Conservation (phyloP, 257 asterid species). For the Ajuga chamaepitys region DNA sequence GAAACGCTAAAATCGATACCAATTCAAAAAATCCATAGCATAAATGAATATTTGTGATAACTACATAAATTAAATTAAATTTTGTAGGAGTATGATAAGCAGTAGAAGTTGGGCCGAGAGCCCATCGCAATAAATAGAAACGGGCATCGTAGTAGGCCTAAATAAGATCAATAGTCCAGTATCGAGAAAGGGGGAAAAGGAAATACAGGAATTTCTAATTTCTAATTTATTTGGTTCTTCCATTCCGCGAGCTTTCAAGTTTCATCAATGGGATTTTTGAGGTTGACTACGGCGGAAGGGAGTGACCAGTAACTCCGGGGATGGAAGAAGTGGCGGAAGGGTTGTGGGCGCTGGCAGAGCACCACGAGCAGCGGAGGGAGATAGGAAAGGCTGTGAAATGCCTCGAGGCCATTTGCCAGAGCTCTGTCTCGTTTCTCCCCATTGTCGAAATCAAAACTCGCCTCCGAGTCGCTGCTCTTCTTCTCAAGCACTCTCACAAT, state of each 20-base stretch:
- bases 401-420: conserved; percentile 91
- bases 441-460: conserved; percentile 86
- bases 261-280: background rate
- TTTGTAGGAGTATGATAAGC: too few relatives aligned
- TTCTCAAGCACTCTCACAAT: conserved; percentile 83
- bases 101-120: too few relatives aligned
- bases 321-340: conserved; percentile 98
- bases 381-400: conserved; percentile 82
- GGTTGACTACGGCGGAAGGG: background rate
- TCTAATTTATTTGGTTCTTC: too few relatives aligned
- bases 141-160: too few relatives aligned
- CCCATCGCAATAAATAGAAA: too few relatives aligned
- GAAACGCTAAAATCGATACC: too few relatives aligned
- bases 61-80: too few relatives aligned
- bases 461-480: conserved; percentile 74
- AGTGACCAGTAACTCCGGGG: conserved; percentile 16
- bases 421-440: conserved; percentile 77
- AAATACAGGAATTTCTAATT: too few relatives aligned
- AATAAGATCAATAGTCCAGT: too few relatives aligned
- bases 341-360: conserved; percentile 87
- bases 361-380: conserved; percentile 72
- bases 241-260: background rate
- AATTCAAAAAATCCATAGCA: too few relatives aligned
- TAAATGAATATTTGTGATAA: too few relatives aligned
- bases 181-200: too few relatives aligned